These are phyloP conservation scores for Macadamia tetraphylla DNA, from an alignment of 164 flowering plant species.

Conservation along the genomic window DNA sequence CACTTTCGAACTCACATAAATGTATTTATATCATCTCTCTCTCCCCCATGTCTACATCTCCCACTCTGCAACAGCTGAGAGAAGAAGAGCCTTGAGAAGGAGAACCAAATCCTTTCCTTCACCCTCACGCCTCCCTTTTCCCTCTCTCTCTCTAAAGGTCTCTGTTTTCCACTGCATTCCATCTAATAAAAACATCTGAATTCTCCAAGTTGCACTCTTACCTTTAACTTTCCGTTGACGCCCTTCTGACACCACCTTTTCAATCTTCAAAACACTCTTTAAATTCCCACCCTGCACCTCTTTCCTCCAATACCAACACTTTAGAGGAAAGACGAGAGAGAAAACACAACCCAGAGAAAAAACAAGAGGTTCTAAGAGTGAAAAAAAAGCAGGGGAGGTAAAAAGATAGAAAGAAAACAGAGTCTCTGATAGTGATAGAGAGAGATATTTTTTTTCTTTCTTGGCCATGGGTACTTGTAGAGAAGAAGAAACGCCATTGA, in stretches of 20 bases:
- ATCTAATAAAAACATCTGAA: background rate
- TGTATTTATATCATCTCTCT: slow-evolving; percentile 10
- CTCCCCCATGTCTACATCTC: slow-evolving; percentile 3
- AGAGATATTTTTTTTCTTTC: too few species aligned
- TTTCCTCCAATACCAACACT: background rate
- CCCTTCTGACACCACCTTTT: background rate
- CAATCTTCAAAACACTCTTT: background rate
- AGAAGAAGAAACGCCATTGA: slow-evolving; percentile 17
- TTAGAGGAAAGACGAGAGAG: slow-evolving; percentile 1
- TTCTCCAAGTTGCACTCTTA: slow-evolving; percentile 3
- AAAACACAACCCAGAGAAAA: too few species aligned
- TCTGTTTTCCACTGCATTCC: background rate
- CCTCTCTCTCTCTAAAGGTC: background rate
- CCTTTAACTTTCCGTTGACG: slow-evolving; percentile 13
- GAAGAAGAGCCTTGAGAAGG: slow-evolving; percentile 28
- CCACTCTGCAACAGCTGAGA: slow-evolving; percentile 9
- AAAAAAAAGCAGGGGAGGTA: slow-evolving; percentile 8
- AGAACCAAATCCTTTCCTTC: slow-evolving; percentile 37
- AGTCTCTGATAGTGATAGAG: too few species aligned
- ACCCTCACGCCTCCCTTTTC: slow-evolving; percentile 33
- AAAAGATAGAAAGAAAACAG: slow-evolving; percentile 1
- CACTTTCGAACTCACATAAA: too few species aligned
- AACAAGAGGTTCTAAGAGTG: background rate
- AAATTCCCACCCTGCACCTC: slow-evolving; percentile 7
- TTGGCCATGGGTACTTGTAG: slow-evolving; percentile 33